Evolutionary conservation across 2,329 filamentous ascomycete species (phyloP), one percentile per base, ranked within the genome.

Genomic region (Cercospora canescens): DNA sequence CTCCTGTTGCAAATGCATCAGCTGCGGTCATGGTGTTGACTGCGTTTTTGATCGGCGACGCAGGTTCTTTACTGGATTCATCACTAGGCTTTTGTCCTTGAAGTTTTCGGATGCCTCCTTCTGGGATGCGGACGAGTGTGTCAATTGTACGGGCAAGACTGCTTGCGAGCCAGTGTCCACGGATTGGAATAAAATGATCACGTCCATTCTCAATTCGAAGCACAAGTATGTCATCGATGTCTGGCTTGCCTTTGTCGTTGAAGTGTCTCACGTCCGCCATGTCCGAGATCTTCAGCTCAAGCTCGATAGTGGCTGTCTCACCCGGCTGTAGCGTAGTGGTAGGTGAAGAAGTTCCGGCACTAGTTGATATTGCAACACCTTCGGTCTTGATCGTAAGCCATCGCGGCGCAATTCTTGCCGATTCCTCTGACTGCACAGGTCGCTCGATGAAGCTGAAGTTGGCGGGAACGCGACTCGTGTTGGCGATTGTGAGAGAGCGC

Each of bases 171-270:
- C 95, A 99, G 1, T 80, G 82, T 0, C 87, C 95, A 26, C 87
- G 88, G 0, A 97, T 83, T 0, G 93, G 90, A 41, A 99, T 87
- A 76, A 99, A 99, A 75, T 98, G 91, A 73, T 99, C 95, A 56
- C 93, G 87, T 0, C 96, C 96, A 60, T 90, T 87, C 11, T 88
- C 85, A 5, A 99, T 91, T 0, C 93, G 89, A 8, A 99, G 84
- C 1, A 99, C 90, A 7, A 99, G 83, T 3, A 99, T 89, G 70
- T 98, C 93, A 68, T 98, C 94, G 0, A 99, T 81, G 7, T 81
- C 1, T 84, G 82, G 16, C 87, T 88, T 62, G 37, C 63, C 41
- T 30, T 63, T 54, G n/a, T 90, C 84, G 71, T 98, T 98, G 39
- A 99, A 83, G 2, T 84, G 81, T 18, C 86, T 87, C 0, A 92